Conservation (phyloP, 2,329 filamentous ascomycete species). For the Calonectria naviculata region DNA sequence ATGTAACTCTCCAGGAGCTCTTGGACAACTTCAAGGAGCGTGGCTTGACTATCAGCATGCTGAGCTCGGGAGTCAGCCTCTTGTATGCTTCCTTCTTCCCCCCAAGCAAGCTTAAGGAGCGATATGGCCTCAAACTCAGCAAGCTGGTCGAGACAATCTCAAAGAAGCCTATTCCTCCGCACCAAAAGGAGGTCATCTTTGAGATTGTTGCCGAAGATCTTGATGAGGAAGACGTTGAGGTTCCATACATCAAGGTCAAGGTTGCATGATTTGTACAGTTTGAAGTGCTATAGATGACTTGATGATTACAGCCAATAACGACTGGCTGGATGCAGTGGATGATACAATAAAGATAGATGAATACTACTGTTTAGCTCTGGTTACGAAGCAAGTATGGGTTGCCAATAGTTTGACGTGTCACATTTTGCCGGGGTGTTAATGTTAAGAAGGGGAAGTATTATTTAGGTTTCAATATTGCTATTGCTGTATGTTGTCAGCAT, state of each 20-base stretch:
- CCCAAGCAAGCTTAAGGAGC: constrained; percentile 81
- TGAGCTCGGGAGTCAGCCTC: constrained; percentile 96
- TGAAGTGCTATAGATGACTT: constrained; percentile 10
- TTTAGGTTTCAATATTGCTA: background rate
- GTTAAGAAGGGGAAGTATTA: background rate
- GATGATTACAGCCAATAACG: constrained; percentile 24
- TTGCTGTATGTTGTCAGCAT: too few relatives aligned
- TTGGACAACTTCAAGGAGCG: constrained; percentile 83
- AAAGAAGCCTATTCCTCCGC: constrained; percentile 89
- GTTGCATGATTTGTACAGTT: constrained; percentile 51
- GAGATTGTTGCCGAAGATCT: constrained; percentile 94
- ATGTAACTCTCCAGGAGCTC: constrained; percentile 88
- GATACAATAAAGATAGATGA: constrained; percentile 35
- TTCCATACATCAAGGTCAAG: constrained; percentile 95
- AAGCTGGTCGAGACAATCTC: constrained; percentile 88
- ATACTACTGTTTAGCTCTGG: constrained; percentile 10
- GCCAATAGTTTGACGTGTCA: background rate
- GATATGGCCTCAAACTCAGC: constrained; percentile 85
- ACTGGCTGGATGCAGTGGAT: constrained; percentile 24
- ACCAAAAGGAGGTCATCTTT: constrained; percentile 96
- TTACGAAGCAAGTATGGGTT: background rate
- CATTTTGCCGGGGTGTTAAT: background rate
- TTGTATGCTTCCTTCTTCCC: constrained; percentile 95
- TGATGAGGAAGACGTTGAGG: constrained; percentile 93
- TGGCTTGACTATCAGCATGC: constrained; percentile 88